Evolutionary conservation across 2,329 filamentous ascomycete species (phyloP), one percentile per base, ranked within the genome.

Genomic region (Paracorniculantispora psalliotae): DNA sequence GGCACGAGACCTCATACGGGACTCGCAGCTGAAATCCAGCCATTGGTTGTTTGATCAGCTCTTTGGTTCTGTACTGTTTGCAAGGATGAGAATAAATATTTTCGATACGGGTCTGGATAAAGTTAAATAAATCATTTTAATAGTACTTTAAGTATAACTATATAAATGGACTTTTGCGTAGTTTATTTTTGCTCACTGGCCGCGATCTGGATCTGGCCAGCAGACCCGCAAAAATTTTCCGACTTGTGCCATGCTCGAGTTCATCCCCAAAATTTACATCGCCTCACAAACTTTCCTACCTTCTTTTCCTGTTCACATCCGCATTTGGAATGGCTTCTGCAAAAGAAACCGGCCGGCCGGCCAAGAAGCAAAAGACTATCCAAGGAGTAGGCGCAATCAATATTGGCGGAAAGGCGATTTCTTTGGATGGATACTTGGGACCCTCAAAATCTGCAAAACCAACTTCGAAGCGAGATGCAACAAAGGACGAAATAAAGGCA

Each of bases 361-460:
- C 71, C 15, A 79, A 77, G 63, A 76, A 70, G 63, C 71, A 72
- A 17, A 77, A 75, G 63, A 69, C 65, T 8, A 61, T 62, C 53
- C 66, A 68, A 21, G 67, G 62, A 56, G 62, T 67, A 2, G 71
- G 77, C 51, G 67, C 76, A 5, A 63, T 83, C 58, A 78, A 70
- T 25, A 73, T 83, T 35, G 79, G 79, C 15, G 72, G 76, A 28
- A 83, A 79, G 58, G 67, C 70, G 13, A 78, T 83, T 25, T 80
- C 77, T 0, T 64, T 83, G 0, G 75, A 77, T 25, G 79, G 77
- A 7, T 83, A 82, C 61, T 70, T 83, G 28, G 70, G 67, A 50
- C 72, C 71, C 50, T 73, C 73, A 63, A 70, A 68, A 26, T 54
- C 65, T 44, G 69, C 68, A 59, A 61, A 60, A 7, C 56, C 61